Base-by-base conservation (phyloP, 306 rosid genomes). In the Prunus armeniaca region DNA sequence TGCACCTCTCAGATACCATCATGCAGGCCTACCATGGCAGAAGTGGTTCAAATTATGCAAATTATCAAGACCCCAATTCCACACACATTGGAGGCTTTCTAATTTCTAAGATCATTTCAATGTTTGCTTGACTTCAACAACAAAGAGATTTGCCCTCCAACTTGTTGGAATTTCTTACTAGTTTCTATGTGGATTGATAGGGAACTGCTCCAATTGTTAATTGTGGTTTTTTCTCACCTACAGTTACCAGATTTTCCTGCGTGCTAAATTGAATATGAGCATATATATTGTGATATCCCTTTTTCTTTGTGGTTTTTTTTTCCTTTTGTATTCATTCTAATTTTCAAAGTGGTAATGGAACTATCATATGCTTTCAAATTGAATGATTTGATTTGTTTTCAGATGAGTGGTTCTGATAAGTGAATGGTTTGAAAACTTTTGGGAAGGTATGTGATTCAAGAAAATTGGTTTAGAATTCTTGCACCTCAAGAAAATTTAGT, bases 1-100 rank as follows among this genome's bases (percentile, higher is more conserved):
- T 93, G 96, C 77, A 90, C 93, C 2, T 87, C 97, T 62, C 96
- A 93, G 41, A 88, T 93, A 38, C 96, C 97, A 69, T 90, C 96
- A 2, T 89, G 88, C 81, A 84, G 96, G 58, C 97, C 97, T 78
- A 87, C 96, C 20, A 93, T 93, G 97, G 83, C 89, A 45, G 97
- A 93, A 89, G 96, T 93, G 64, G 88, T 86, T 58, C 96, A 90
- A 76, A 93, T 93, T 20, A 75, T 93, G 65, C 93, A 90, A 60
- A 88, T 93, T 49, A 93, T 93, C 73, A 86, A 87, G 84, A 89
- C 96, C 49, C 97, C 97, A 64, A 86, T 90, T 84, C 90, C 91
- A 68, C 90, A 86, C 57, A 90, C 90, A 69, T 87, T 85, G 87
- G 90, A 87, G 78, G 71, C 82, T 43, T 88, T 82, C 76, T 87